phyloP scores from a whole-genome alignment of 139 green algal genomes.

The Chlorokybus atmophyticus region DNA sequence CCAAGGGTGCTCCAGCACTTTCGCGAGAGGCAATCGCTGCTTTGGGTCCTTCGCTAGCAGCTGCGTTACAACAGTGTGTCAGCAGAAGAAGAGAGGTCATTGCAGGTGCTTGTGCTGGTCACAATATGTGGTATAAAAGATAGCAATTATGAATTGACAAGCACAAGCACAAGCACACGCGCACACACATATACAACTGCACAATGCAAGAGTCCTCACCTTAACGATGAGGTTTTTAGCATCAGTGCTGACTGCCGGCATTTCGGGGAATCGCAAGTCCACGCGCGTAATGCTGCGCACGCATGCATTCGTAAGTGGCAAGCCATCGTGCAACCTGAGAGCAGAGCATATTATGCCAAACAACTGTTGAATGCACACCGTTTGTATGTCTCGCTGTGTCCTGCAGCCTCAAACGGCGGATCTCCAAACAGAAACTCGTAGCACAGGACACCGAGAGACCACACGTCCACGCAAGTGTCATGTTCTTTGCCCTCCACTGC shows the following conservation, averaged over 20 bases:
- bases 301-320: neutral
- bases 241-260: slow-evolving; percentile 34
- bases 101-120: neutral
- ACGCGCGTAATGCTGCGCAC: slow-evolving; percentile 60
- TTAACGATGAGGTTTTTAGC: slow-evolving; percentile 73
- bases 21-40: slow-evolving; percentile 46
- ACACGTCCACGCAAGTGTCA: slow-evolving; percentile 70
- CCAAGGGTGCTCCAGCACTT: slow-evolving; percentile 61
- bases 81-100: neutral
- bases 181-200: no score
- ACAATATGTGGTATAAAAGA: neutral
- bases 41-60: slow-evolving; percentile 64
- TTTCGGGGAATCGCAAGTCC: slow-evolving; percentile 70
- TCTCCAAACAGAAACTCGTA: slow-evolving; percentile 92
- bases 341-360: no score
- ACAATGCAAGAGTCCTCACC: slow-evolving; percentile 8
- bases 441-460: slow-evolving; percentile 83
- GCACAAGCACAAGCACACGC: no score
- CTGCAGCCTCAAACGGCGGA: slow-evolving; percentile 85
- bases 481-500: slow-evolving; percentile 35
- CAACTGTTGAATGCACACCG: no score
- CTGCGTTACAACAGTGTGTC: slow-evolving; percentile 15
- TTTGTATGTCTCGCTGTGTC: slow-evolving; percentile 59
- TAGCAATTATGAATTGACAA: no score
- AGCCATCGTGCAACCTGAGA: no score